Percentiles rank a stretch among this genome's conserved stretches.
Evolutionary conservation across 2,329 filamentous ascomycete genomes (phyloP).

Genomic region (Stagonosporopsis vannaccii): DNA sequence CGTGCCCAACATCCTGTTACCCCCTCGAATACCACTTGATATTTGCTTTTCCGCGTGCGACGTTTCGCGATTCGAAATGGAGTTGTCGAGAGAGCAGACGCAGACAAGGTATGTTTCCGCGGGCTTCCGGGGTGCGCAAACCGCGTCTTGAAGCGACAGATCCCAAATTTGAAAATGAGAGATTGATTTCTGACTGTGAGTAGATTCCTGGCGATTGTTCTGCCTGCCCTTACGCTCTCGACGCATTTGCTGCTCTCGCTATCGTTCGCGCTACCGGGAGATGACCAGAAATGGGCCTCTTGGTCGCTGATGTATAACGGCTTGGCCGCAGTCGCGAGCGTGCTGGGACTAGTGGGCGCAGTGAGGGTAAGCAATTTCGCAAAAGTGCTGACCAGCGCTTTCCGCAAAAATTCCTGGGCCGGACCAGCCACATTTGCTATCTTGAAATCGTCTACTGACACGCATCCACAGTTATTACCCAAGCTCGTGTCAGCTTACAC

Average conservation of each 20-base stretch:
- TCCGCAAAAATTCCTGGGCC: background rate
- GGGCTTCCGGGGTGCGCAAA: background rate
- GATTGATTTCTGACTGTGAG: background rate
- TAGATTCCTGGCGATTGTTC: slow-evolving; percentile 39
- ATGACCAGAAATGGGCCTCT: slow-evolving; percentile 39
- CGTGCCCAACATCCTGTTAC: background rate
- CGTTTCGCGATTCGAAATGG: slow-evolving; percentile 3
- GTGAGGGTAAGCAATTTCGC: slow-evolving; percentile 48
- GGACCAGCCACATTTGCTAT: background rate
- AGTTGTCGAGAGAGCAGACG: slow-evolving; percentile 17
- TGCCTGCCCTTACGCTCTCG: slow-evolving; percentile 37
- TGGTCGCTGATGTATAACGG: slow-evolving; percentile 50
- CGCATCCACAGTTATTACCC: slow-evolving; percentile 28
- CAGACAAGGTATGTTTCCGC: slow-evolving; percentile 17
- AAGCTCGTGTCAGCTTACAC: slow-evolving; percentile 38
- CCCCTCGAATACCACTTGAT: slow-evolving; percentile 1
- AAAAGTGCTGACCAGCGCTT: background rate
- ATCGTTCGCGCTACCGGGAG: slow-evolving; percentile 29
- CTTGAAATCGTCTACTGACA: slow-evolving; percentile 2
- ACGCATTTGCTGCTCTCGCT: slow-evolving; percentile 37
- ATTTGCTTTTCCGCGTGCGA: slow-evolving; percentile 6
- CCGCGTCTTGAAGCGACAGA: background rate
- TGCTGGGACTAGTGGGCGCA: slow-evolving; percentile 54
- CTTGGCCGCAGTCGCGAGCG: slow-evolving; percentile 50
- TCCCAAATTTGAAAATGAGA: background rate